These are phyloP conservation scores for Danielia reshetovae DNA, from an alignment of 805 yeast species.

Conservation along the genomic window DNA sequence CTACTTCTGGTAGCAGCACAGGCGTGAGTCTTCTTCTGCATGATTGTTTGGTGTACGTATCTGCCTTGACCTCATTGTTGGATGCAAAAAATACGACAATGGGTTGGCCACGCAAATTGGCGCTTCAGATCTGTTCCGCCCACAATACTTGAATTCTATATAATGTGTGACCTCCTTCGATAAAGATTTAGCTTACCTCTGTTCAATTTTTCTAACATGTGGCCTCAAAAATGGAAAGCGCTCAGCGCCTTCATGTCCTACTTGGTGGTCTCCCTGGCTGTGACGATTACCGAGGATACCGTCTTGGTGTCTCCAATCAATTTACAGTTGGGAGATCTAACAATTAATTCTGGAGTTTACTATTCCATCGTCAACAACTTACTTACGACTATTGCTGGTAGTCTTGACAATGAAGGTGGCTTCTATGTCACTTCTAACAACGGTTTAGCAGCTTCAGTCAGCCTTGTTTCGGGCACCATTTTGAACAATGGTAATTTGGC, in stretches of 20 bases:
- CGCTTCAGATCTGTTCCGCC: no score
- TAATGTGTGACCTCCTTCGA: no score
- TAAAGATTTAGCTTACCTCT: neutral
- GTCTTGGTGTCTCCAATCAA: neutral
- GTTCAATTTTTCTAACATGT: neutral
- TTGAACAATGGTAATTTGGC: conserved; percentile 18
- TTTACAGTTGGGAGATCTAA: neutral
- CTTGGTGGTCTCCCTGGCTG: neutral
- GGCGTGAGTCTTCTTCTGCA: neutral
- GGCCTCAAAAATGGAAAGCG: neutral
- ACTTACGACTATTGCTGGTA: conserved; percentile 19
- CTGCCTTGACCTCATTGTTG: no score
- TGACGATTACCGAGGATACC: neutral
- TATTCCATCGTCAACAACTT: conserved; percentile 26
- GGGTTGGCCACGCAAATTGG: no score
- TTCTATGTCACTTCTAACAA: conserved; percentile 20
- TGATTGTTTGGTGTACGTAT: neutral
- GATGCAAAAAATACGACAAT: no score
- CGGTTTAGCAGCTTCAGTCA: neutral
- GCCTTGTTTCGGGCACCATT: neutral
- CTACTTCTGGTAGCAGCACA: no score
- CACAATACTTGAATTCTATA: neutral
- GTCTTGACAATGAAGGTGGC: conserved; percentile 18
- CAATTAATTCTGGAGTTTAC: conserved; percentile 19
- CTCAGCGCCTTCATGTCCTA: neutral